These are phyloP conservation scores for Mucor sp. DNA, from an alignment of 371 early-diverging fungal genomes.

Conservation along the genomic window DNA sequence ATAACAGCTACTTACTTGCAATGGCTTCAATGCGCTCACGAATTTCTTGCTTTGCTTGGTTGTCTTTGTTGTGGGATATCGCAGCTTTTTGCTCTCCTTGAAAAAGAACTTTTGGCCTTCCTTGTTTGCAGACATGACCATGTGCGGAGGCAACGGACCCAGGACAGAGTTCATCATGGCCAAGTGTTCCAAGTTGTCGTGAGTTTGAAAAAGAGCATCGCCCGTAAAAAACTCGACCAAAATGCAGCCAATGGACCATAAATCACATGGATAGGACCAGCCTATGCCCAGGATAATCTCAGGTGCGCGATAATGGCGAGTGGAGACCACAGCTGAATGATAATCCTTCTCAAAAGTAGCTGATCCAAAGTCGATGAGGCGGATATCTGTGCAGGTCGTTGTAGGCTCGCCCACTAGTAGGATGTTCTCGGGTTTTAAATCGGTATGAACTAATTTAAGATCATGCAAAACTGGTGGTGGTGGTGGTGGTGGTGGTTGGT, in stretches of 20 bases:
- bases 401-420: conserved; percentile 47
- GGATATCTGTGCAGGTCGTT: conserved; percentile 63
- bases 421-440: conserved; percentile 92
- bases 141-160: conserved; percentile 30
- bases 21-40: conserved; percentile 60
- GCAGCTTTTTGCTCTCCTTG: conserved; percentile 43
- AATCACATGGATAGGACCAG: conserved; percentile 96
- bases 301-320: conserved; percentile 95
- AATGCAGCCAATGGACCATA: conserved; percentile 97
- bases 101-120: conserved; percentile 61
- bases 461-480: conserved; percentile 71
- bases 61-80: conserved; percentile 65
- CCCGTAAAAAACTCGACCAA: conserved; percentile 92
- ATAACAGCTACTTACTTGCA: conserved; percentile 44
- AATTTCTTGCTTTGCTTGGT: conserved; percentile 62
- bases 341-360: conserved; percentile 93
- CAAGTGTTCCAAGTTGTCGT: conserved; percentile 78
- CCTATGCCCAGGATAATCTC: conserved; percentile 91
- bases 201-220: conserved; percentile 92
- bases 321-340: conserved; percentile 87
- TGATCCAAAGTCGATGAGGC: conserved; percentile 93
- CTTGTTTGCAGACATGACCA: conserved; percentile 32
- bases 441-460: conserved; percentile 85
- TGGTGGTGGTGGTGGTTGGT: not conserved
- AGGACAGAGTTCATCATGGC: conserved; percentile 73